Base-by-base conservation (phyloP, 2,329 filamentous ascomycete genomes). In the Aspergillus felis region DNA sequence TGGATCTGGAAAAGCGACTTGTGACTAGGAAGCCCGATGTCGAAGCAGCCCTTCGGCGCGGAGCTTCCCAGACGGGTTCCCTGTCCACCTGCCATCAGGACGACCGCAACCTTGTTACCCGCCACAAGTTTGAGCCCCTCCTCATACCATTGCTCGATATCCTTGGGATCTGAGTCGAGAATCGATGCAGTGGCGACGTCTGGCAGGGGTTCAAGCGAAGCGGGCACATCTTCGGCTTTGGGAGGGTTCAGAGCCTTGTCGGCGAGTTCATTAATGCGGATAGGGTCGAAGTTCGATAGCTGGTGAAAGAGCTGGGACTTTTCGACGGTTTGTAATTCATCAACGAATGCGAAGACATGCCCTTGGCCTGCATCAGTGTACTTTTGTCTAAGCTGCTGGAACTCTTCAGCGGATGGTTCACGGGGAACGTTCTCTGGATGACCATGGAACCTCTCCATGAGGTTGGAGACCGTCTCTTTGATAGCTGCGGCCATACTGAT, bases 1-100 rank as follows among this genome's bases (percentile, higher is more conserved):
- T 99, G 94, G 67, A 99, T 90, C 81, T 97, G 92, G 84, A 99
- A 99, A 59, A 99, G 84, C 17, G 92, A 92, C 82, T 99, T 99
- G 72, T 88, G 79, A 66, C 91, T 96, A 32, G 93, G 91, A 57
- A 99, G 84, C 20, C 92, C 92, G 74, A 99, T 97, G 73, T 99
- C 88, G 78, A 90, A 99, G 84, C 93, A 97, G 57, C 94, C 94
- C 82, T 99, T 99, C 65, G 94, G 94, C 20, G 88, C 93, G 57
- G 92, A 94, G 81, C 92, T 97, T 66, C 94, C 94, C 62, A 99
- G 80, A 61, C 94, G 86, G 61, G 94, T 99, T 63, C 94, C 94
- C 79, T 99, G 94, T 35, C 94, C 94, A 72, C 94, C 94, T 57
- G 94, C 94, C 90, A 99, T 95, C 69, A 99, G 84, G 53, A 99